Base-by-base conservation (phyloP, 2,329 filamentous ascomycete species). In the Sclerotinia subarctica region DNA sequence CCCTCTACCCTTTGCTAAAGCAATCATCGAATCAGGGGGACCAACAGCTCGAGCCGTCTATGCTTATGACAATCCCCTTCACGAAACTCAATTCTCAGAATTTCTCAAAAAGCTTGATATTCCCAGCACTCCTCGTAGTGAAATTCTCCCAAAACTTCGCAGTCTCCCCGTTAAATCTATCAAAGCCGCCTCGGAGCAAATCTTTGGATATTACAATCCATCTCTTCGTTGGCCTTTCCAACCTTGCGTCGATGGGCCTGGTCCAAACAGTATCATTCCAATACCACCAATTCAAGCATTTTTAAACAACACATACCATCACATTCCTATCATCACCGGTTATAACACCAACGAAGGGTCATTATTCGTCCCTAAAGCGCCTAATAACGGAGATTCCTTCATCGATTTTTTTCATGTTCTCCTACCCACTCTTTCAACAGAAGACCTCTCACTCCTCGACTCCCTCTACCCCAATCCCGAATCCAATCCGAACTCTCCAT, bases 311-410 rank as follows among this genome's bases (percentile, higher is more conserved):
- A 77, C 79, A 21, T 85, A 82, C 75, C 81, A 88, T 72, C 81
- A 82, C 70, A 80, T 89, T 10, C 86, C 88, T 10, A 83, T 92
- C 60, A 78, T 93, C 60, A 91, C 88, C 0, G 90, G 90, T 10
- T 92, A 88, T 80, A 89, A 88, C 77, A 85, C 86, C 51, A 88
- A 92, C 73, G 90, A 93, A 76, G 90, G 89, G 21, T 83, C 86
- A 0, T 76, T 82, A 49, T 92, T 92, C 74, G 84, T 91, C 0
- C 84, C 88, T 0, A 76, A 79, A 19, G n/a, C 21, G 1, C 29
- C 29, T 32, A 72, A 76, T 8, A 80, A 84, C 65, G 79, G 83
- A 15, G 78, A 76, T 0, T 82, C 88, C 15, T 89, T 91, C 75
- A 81, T 80, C 3, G 69, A 76, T 3, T 91, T 92, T 77, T 91